phyloP scores from a whole-genome alignment of 371 early-diverging fungal species.

The Mortierella sp. region DNA sequence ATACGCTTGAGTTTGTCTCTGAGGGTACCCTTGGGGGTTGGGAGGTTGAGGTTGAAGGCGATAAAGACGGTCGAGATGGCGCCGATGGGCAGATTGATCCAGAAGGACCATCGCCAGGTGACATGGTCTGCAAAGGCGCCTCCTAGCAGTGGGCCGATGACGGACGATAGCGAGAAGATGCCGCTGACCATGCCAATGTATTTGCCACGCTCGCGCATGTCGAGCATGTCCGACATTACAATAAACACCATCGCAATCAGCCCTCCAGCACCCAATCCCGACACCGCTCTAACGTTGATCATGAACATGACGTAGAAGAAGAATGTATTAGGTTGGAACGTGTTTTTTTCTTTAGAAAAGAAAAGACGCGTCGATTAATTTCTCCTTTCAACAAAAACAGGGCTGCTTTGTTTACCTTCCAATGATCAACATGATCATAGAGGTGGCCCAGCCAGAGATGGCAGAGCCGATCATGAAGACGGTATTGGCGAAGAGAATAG shows the following conservation, averaged over 20 bases:
- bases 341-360: too few relatives aligned
- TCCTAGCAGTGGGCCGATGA: constrained; percentile 81
- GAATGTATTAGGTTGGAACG: too few relatives aligned
- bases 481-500: constrained; percentile 67
- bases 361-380: too few relatives aligned
- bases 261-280: constrained; percentile 88
- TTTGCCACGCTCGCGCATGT: constrained; percentile 63
- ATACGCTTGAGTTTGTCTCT: constrained; percentile 68
- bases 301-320: background rate
- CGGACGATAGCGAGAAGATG: constrained; percentile 73
- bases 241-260: constrained; percentile 76
- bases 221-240: constrained; percentile 77
- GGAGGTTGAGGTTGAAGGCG: constrained; percentile 66
- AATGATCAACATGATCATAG: constrained; percentile 73
- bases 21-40: constrained; percentile 58
- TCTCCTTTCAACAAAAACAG: background rate
- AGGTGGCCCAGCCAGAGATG: constrained; percentile 69
- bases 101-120: constrained; percentile 79
- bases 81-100: constrained; percentile 82
- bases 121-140: constrained; percentile 77
- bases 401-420: constrained; percentile 53
- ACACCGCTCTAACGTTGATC: constrained; percentile 64
- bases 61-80: constrained; percentile 67
- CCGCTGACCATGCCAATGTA: constrained; percentile 69
- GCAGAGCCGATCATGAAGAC: constrained; percentile 71